Percentiles rank a stretch among this genome's conserved stretches.
Conservation (phyloP, 169 alveolate species). For the Cyclospora cayetanensis region DNA sequence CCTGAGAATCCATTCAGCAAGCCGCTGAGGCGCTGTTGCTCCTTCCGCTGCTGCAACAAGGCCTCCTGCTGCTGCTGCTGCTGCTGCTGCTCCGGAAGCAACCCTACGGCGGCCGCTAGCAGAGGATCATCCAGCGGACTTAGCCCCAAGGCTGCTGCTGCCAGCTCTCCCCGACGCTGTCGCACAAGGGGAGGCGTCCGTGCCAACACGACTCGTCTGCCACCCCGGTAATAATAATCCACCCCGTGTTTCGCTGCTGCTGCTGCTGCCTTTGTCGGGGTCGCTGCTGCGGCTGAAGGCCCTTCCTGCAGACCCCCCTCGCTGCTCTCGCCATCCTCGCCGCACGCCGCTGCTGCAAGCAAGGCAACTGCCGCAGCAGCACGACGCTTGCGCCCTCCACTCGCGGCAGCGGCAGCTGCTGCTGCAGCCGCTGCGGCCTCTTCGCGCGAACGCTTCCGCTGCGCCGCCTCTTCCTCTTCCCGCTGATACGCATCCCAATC, state of each 20-base stretch:
- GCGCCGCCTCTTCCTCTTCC: conserved; percentile 63
- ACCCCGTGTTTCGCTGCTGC: conserved; percentile 25
- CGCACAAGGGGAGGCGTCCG: conserved; percentile 21
- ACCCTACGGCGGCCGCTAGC: conserved; percentile 5
- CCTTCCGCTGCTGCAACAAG: background rate
- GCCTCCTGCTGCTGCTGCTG: conserved; percentile 34
- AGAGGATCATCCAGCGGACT: conserved; percentile 35
- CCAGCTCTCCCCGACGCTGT: background rate
- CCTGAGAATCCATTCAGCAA: conserved; percentile 55
- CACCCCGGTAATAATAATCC: conserved; percentile 5
- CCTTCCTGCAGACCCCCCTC: background rate
- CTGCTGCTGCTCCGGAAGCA: conserved; percentile 57
- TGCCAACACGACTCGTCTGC: background rate
- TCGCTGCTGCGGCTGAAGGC: background rate
- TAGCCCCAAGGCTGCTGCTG: background rate
- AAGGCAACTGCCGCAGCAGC: conserved; percentile 44
- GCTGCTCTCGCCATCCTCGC: background rate
- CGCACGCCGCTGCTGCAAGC: conserved; percentile 7
- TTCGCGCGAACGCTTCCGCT: conserved; percentile 58
- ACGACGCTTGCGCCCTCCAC: conserved; percentile 1
- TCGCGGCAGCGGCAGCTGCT: conserved; percentile 46
- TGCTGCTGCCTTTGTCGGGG: conserved; percentile 10
- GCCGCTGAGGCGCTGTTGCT: conserved; percentile 27
- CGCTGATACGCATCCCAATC: conserved; percentile 69
- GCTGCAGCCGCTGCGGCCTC: conserved; percentile 54